Evolutionary conservation across 176 grass and related monocot genomes (phyloP).

Genomic region (barley (Hordeum vulgare)): MorexV3_pseudomolecules_assembly NC_058519.1:622349045-622349544

Average conservation of each 20-base stretch:
- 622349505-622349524: too few species aligned
- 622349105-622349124: conserved; percentile 99
- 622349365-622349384: conserved; percentile 95
- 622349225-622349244: conserved; percentile 89
- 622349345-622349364: conserved; percentile 72
- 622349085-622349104: conserved; percentile 28
- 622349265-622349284: conserved; percentile 81
- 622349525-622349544: not conserved
- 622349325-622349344: conserved; percentile 69
- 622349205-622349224: conserved; percentile 97
- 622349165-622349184: conserved; percentile 86
- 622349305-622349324: conserved; percentile 88
- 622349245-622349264: conserved; percentile 91
- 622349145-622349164: conserved; percentile 92
- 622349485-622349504: not conserved
- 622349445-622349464: not conserved
- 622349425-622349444: conserved; percentile 11
- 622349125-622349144: conserved; percentile 90
- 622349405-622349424: conserved; percentile 87
- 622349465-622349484: not conserved
- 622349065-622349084: not conserved
- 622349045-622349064: conserved; percentile 10
- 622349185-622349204: conserved; percentile 65
- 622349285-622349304: conserved; percentile 81
- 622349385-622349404: conserved; percentile 74